Evolutionary conservation across 495 filamentous ascomycete species (phyloP).

Genomic region (Pseudoneurospora amorphoporcata): DNA sequence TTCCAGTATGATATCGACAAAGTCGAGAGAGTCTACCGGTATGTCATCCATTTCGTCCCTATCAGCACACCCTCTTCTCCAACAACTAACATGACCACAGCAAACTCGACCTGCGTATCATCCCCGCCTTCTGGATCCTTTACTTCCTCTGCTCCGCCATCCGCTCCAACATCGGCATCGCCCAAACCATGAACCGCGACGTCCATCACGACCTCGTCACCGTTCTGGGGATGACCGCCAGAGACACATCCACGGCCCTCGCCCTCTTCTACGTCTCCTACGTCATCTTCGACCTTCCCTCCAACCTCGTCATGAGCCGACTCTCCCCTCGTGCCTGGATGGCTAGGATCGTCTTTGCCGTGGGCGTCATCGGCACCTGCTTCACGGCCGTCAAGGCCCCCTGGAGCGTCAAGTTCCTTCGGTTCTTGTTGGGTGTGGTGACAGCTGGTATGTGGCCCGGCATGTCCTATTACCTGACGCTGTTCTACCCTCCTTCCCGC

Average conservation of each 20-base stretch:
- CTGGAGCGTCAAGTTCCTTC: slow-evolving; percentile 84
- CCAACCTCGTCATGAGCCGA: slow-evolving; percentile 79
- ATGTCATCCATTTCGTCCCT: slow-evolving; percentile 6
- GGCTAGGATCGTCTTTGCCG: slow-evolving; percentile 81
- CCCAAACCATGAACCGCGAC: slow-evolving; percentile 76
- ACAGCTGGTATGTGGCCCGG: slow-evolving; percentile 94
- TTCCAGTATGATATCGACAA: slow-evolving; percentile 39
- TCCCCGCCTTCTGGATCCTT: slow-evolving; percentile 86
- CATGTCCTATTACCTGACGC: slow-evolving; percentile 86
- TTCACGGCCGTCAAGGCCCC: slow-evolving; percentile 70
- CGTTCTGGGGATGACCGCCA: slow-evolving; percentile 53
- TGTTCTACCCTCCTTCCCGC: slow-evolving; percentile 81
- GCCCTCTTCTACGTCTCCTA: slow-evolving; percentile 88
- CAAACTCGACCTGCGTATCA: slow-evolving; percentile 75
- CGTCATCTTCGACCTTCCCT: slow-evolving; percentile 80
- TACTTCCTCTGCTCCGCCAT: slow-evolving; percentile 91
- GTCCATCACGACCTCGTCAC: slow-evolving; percentile 57
- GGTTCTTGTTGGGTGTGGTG: slow-evolving; percentile 78
- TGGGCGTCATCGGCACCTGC: slow-evolving; percentile 72
- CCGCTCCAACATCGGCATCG: slow-evolving; percentile 79
- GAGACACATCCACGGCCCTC: slow-evolving; percentile 71
- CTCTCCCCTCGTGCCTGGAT: slow-evolving; percentile 85
- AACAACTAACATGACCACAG: slow-evolving; percentile 18
- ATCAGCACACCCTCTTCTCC: neutral
- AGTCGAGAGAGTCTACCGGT: slow-evolving; percentile 57